Percentiles rank a stretch among this genome's conserved stretches.
Evolutionary conservation across 2,329 filamentous ascomycete genomes (phyloP).

Genomic region (Chrysoporthe austroafricana): DNA sequence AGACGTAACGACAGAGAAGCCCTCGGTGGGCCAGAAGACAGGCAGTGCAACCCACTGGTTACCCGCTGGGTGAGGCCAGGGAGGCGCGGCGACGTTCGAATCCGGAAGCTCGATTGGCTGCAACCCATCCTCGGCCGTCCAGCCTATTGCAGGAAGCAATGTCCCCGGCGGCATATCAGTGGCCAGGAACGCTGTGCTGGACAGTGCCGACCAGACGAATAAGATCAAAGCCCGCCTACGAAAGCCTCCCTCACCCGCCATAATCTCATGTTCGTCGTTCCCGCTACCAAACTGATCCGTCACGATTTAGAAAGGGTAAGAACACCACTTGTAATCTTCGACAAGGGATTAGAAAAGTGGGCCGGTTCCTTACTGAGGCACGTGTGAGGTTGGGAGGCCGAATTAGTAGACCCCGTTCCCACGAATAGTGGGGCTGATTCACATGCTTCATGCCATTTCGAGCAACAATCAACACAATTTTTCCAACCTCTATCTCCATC

Average conservation of each 20-base stretch:
- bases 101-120: constrained; percentile 26
- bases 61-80: constrained; percentile 25
- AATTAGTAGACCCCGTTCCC: not conserved
- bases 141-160: constrained; percentile 24
- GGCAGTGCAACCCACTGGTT: constrained; percentile 16
- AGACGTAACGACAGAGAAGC: not conserved
- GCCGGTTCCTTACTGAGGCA: not conserved
- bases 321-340: not conserved
- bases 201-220: constrained; percentile 13
- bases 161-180: constrained; percentile 16
- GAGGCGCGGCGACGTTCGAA: constrained; percentile 16
- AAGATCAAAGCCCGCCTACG: constrained; percentile 8
- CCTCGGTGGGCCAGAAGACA: constrained; percentile 3
- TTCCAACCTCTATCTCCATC: not conserved
- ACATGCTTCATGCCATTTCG: not conserved
- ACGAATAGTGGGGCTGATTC: not conserved
- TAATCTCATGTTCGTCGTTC: constrained; percentile 2
- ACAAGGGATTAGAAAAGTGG: not conserved
- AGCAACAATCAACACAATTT: not conserved
- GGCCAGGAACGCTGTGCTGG: constrained; percentile 10
- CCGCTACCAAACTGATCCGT: not conserved
- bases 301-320: not conserved
- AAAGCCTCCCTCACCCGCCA: not conserved
- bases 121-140: constrained; percentile 14
- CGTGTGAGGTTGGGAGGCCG: not conserved